Base-by-base conservation (phyloP, 225 moss, liverwort and hornwort genomes). In the Physcomitrium patens region DNA sequence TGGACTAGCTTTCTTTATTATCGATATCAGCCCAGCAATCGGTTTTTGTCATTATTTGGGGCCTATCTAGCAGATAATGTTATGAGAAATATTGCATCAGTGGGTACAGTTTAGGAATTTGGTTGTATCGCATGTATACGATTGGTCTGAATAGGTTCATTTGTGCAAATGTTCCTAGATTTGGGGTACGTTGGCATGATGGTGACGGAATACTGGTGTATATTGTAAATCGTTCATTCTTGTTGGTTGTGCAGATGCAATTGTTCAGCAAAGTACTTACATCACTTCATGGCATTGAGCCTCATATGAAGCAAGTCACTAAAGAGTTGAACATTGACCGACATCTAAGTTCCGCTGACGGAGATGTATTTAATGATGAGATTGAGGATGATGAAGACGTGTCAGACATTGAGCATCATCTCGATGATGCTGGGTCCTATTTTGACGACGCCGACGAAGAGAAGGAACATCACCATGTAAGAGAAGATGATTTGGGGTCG, bases 281-380 rank as follows among this genome's bases (percentile, higher is more conserved):
- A 37, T 86, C 89, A 46, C 81, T 93, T 67, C 93, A 93, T 78
- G 86, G 84, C 42, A 81, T 93, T 7, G 93, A 93, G 66, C 91
- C 87, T 22, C 89, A 89, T 46, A 88, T 93, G 85, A 91, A 91
- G 72, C 84, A 87, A 78, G 81, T 91, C 28, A 84, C 84, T 48
- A 82, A 84, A 42, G 91, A 91, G 79, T 84, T 86, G 52, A 84
- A 79, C 78, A 93, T 91, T 37, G 88, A 89, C 48, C 89, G 83
- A 14, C 83, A 69, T 53, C 65, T 93, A 8, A 86, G 83, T 73
- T 70, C 78, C 61, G 71, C 56, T 42, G 81, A 79, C 7, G 71
- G 62, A 70, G 88, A 77, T 10, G 74, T 52, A 19, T 71, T 60
- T 7, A 37, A 37, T 37, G 31, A 37, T 24, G 77, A 86, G 68